phyloP scores from a whole-genome alignment of 768 basidiomycete species.

The Naganishia kalamii region DNA sequence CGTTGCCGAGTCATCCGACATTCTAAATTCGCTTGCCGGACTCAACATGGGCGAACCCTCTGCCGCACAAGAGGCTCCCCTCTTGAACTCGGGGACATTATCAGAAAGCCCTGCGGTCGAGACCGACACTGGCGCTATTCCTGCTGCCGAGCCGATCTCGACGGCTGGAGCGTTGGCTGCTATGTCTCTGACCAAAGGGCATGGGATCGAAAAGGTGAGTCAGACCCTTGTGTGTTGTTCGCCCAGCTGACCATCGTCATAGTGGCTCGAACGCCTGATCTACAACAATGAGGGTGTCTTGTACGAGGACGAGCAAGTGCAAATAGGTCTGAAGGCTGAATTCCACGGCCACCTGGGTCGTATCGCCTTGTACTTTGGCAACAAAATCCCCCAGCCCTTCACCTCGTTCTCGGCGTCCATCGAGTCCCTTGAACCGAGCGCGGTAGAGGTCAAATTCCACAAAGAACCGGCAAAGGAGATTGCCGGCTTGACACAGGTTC shows the following conservation, averaged over 20 bases:
- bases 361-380: constrained; percentile 88
- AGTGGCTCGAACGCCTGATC: constrained; percentile 77
- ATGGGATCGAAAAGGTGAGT: constrained; percentile 63
- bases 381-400: constrained; percentile 83
- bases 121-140: background rate
- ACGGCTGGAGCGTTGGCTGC: constrained; percentile 23
- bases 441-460: constrained; percentile 74
- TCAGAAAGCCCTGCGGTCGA: background rate
- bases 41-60: constrained; percentile 53
- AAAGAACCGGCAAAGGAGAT: constrained; percentile 83
- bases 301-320: constrained; percentile 91
- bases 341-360: constrained; percentile 93
- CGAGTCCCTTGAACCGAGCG: constrained; percentile 62
- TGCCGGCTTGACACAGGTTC: constrained; percentile 74
- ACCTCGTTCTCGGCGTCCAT: constrained; percentile 83
- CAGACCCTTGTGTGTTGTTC: background rate
- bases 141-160: constrained; percentile 5
- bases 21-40: constrained; percentile 72
- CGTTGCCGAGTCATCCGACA: constrained; percentile 51
- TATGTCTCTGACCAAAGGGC: constrained; percentile 53
- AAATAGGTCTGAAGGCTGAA: constrained; percentile 91
- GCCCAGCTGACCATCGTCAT: background rate
- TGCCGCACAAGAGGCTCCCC: constrained; percentile 37
- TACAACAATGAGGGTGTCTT: constrained; percentile 78
- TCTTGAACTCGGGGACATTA: constrained; percentile 23